Conservation (phyloP, 1,284 basidiomycete genomes). For the Ceratobasidium sp. region DNA sequence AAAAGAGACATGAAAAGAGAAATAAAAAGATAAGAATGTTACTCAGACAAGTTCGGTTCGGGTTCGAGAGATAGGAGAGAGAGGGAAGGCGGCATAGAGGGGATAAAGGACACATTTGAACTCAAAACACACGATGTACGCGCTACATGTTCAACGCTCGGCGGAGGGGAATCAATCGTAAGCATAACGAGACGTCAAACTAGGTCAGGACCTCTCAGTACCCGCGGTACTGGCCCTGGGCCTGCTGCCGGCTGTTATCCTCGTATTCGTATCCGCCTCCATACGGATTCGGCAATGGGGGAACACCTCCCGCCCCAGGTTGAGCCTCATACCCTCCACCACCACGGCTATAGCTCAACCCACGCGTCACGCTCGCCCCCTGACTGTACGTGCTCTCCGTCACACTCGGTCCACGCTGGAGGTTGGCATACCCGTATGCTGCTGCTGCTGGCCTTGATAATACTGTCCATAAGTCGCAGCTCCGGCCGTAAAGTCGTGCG, state of each 20-base stretch:
- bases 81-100: constrained; percentile 4
- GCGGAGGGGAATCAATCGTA: constrained; percentile 20
- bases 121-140: constrained; percentile 32
- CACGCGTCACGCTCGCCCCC: constrained; percentile 20
- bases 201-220: background rate
- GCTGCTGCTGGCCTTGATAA: constrained; percentile 42
- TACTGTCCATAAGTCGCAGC: constrained; percentile 52
- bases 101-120: constrained; percentile 14
- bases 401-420: constrained; percentile 64
- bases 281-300: constrained; percentile 17
- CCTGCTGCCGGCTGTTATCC: constrained; percentile 1
- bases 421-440: constrained; percentile 75
- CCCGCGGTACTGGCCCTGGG: constrained; percentile 27
- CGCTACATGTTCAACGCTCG: constrained; percentile 41
- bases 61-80: background rate
- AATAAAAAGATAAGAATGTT: constrained; percentile 29
- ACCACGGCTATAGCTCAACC: constrained; percentile 32
- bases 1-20: background rate
- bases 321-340: constrained; percentile 26
- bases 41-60: constrained; percentile 35
- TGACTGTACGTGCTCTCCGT: constrained; percentile 35
- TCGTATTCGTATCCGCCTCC: constrained; percentile 36
- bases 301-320: constrained; percentile 24
- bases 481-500: constrained; percentile 86
- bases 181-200: constrained; percentile 13